phyloP scores from a whole-genome alignment of 768 basidiomycete genomes.

The Cystofilobasidium macerans region DNA sequence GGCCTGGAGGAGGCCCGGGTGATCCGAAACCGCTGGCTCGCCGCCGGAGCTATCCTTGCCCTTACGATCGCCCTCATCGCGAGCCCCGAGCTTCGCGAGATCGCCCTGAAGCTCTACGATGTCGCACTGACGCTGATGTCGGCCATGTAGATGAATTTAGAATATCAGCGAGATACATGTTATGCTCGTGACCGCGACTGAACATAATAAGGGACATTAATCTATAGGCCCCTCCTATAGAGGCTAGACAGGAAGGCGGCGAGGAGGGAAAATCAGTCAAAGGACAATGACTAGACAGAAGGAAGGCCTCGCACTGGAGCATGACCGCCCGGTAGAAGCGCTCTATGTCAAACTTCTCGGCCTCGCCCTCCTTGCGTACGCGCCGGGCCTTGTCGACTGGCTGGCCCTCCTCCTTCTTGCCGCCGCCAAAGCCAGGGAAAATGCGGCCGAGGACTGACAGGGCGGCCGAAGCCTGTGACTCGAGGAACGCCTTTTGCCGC shows the following conservation, averaged over 20 bases:
- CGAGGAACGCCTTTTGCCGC: background rate
- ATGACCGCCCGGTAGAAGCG: conserved; percentile 24
- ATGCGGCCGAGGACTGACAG: background rate
- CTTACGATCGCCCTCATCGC: background rate
- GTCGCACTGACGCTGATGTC: background rate
- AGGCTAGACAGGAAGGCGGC: background rate
- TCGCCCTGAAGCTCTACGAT: background rate
- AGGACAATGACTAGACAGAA: background rate
- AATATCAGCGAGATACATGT: no score
- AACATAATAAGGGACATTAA: no score
- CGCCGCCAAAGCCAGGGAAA: conserved; percentile 1
- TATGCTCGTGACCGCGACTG: no score
- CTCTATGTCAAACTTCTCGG: conserved; percentile 25
- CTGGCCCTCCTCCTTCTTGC: background rate
- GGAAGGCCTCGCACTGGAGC: conserved; percentile 15
- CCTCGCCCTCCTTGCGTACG: conserved; percentile 15
- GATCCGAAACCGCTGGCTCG: background rate
- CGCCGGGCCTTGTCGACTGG: background rate
- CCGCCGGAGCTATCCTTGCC: background rate
- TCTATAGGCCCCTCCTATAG: background rate
- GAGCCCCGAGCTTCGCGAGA: background rate
- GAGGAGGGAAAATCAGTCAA: background rate
- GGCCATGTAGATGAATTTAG: no score
- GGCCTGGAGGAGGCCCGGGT: background rate
- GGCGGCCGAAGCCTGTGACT: conserved; percentile 9